Evolutionary conservation across 2,329 filamentous ascomycete genomes (phyloP), one percentile per base, ranked within the genome.

Genomic region (Exserohilum turcica): DNA sequence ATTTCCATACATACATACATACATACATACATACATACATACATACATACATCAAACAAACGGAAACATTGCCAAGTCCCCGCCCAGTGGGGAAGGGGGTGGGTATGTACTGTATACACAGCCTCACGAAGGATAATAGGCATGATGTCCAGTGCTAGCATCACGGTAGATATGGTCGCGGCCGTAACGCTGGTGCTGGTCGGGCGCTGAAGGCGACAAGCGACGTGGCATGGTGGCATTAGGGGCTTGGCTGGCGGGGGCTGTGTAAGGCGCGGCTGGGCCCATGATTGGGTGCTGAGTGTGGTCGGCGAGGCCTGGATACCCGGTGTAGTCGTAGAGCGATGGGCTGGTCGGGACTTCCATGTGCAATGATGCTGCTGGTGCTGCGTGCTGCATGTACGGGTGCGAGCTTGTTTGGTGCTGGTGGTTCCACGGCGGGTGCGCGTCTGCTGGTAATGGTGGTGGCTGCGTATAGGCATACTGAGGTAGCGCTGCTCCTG

Each of bases 101-200:
- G n/a, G n/a, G n/a, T n/a, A n/a, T n/a, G n/a, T n/a, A n/a, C n/a
- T n/a, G n/a, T n/a, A n/a, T 24, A 46, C 57, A 63, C 56, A 59
- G 57, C 58, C 58, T 63, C 57, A 66, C 48, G 56, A 61, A 38
- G 56, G 54, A 56, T 60, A 66, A 27, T 54, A 42, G 38, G 56
- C 48, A 54, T 63, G 50, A 18, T 59, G 49, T 59, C 56, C 40
- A 43, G 48, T 27, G 49, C 58, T 57, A n/a, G 58, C 56, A 57
- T 68, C 64, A 10, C 56, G 54, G 51, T 67, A 67, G 35, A 52
- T 60, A 39, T 12, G 48, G 16, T 13, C n/a, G n/a, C n/a, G n/a
- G 47, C 32, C 37, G 52, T 45, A 29, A 24, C 21, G 21, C 37
- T 48, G 33, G 59, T 59, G 60, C 33, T 59, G 44, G 49, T 51